Conservation (phyloP, 2,329 filamentous ascomycete genomes). For the Tolypocladium pustulatum region DNA sequence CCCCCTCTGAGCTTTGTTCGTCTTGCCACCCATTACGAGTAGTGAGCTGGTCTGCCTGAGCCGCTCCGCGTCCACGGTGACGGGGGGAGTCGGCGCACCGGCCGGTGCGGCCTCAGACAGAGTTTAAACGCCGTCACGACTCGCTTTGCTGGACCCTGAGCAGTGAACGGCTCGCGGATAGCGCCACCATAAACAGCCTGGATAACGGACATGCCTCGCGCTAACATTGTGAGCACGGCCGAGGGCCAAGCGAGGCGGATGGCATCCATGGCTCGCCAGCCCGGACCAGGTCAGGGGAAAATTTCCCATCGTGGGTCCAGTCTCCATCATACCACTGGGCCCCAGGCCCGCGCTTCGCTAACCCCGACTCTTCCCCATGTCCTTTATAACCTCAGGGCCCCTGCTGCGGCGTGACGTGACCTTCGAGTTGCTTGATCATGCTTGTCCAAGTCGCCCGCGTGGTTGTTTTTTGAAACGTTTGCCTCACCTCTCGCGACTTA, state of each 20-base stretch:
- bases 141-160: neutral
- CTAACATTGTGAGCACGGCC: neutral
- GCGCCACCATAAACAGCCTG: neutral
- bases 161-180: neutral
- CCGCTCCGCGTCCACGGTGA: neutral
- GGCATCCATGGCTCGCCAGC: neutral
- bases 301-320: constrained; percentile 7
- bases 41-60: neutral
- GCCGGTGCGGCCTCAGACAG: neutral
- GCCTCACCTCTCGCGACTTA: neutral
- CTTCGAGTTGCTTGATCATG: neutral
- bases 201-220: constrained; percentile 1
- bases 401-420: neutral
- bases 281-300: constrained; percentile 7
- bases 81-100: neutral
- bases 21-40: neutral
- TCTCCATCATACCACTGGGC: constrained; percentile 4
- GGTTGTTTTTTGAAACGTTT: neutral
- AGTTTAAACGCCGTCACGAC: neutral
- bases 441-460: neutral
- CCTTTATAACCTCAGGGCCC: neutral
- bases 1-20: neutral
- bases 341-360: constrained; percentile 3
- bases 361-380: neutral
- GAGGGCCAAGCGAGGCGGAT: neutral